Base-by-base conservation (phyloP, 306 rosid species). In the Myrica gale region DNA sequence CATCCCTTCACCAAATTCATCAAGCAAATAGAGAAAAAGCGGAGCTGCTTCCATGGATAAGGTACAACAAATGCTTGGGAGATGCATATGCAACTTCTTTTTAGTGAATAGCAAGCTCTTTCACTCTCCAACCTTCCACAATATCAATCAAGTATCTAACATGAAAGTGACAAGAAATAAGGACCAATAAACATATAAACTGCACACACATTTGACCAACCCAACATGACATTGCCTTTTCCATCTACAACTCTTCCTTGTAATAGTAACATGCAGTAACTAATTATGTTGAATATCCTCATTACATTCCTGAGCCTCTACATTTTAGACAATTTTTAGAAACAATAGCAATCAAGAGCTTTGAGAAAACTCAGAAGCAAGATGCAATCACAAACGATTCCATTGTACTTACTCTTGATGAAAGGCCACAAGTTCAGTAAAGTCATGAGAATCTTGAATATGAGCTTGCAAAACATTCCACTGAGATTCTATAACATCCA, bases 401-500 rank as follows among this genome's bases (percentile, higher is more conserved):
- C 20, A n/a, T 42, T 44, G 54, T 69, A 82, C 90, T 58, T 87
- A 95, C 96, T 95, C 98, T 79, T 90, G 99, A 85, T 92, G 98
- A 77, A 88, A 87, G 61, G 91, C 96, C 78, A 90, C 99, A 26
- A 95, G 97, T 82, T 90, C 93, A 7, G 92, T 95, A 57, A 95
- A 92, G 79, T 95, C 99, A 5, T 85, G 97, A 79, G 98, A 95
- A 53, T 92, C 91, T 86, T 92, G 97, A 84, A 95, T 92, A 77
- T 82, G 97, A 75, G 88, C 87, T 83, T 95, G 98, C 86, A 95
- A 87, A 81, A 90, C 89, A 70, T 92, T 92, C 98, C 99, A 92
- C 26, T 92, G 98, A 63, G 97, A 90, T 90, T 95, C 99, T 83
- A 92, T 90, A 54, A 95, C 97, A 78, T 95, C 99, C 85, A 90